These are phyloP conservation scores for Fonsecaea nubica DNA, from an alignment of 2,329 filamentous ascomycete species.

Conservation along the genomic window DNA sequence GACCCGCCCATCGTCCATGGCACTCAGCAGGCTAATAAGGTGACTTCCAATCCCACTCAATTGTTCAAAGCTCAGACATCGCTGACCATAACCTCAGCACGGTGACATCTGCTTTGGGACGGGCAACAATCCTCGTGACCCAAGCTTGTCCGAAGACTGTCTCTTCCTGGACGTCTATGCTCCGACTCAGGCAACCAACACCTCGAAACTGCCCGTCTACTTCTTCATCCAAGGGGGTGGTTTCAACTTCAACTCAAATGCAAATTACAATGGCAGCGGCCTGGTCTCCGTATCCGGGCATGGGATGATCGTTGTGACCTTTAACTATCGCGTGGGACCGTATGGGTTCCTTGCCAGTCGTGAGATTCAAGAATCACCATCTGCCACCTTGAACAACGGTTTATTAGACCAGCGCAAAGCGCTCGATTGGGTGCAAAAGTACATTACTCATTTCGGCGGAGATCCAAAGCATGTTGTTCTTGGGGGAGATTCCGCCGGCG, in stretches of 20 bases:
- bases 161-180: constrained; percentile 53
- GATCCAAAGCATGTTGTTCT: constrained; percentile 71
- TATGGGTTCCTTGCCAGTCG: constrained; percentile 73
- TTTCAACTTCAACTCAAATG: constrained; percentile 65
- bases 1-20: constrained; percentile 61
- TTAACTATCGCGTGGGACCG: constrained; percentile 78
- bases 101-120: constrained; percentile 69
- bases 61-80: constrained; percentile 2
- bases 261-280: constrained; percentile 66
- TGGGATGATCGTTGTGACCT: constrained; percentile 71
- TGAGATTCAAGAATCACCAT: constrained; percentile 57
- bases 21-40: constrained; percentile 62
- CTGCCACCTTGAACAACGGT: constrained; percentile 65
- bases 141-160: constrained; percentile 55
- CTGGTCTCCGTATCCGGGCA: constrained; percentile 65
- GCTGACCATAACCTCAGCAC: constrained; percentile 42
- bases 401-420: constrained; percentile 73
- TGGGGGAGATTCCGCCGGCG: constrained; percentile 73
- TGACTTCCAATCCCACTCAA: constrained; percentile 42
- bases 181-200: constrained; percentile 43
- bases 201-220: constrained; percentile 68
- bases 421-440: constrained; percentile 70
- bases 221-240: constrained; percentile 68
- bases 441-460: constrained; percentile 73
- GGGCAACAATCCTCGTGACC: constrained; percentile 66